Base-by-base conservation (phyloP, 2,329 filamentous ascomycete genomes). In the Ploettnerulaceae sp. region DNA sequence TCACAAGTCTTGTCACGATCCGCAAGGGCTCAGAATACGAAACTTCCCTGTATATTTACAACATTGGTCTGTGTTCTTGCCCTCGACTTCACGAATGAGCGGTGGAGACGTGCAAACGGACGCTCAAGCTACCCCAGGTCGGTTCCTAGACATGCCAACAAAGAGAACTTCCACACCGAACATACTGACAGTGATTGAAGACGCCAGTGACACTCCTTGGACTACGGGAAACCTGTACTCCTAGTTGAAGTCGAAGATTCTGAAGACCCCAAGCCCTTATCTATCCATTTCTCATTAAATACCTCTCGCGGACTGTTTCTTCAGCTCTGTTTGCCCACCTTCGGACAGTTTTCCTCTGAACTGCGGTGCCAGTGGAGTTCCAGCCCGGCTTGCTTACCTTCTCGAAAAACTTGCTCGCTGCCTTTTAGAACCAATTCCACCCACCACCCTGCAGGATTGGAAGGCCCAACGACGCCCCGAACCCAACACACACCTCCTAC, bases 91-190 rank as follows among this genome's bases (percentile, higher is more conserved):
- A 55, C 53, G 54, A 72, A 74, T 69, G 64, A 69, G 71, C 71
- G 71, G 71, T 73, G 69, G 69, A 55, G 66, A 60, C 55, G 60
- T 58, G 67, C 71, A 75, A 75, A 73, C 71, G 69, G 61, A 61
- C 55, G 54, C 52, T 62, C 66, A 62, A 65, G 38, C 45, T 59
- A 54, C 56, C 51, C 54, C 55, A 60, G 59, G 56, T 57, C 70
- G 69, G 71, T 69, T 73, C 69, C 70, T 53, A 72, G 70, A 71
- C 67, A 69, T 55, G 58, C 60, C 61, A 65, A 74, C 71, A 74
- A 75, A 74, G 71, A 64, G 61, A 56, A 59, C 42, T 55, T 57
- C 54, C 53, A 63, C 64, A 61, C 68, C 69, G 69, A 73, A 69
- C 55, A 51, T 52, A 46, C 49, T 51, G 50, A 56, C 47, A 53